Conservation (phyloP, 352 stramenopile species). For the Pelagophyceae sp. region DNA sequence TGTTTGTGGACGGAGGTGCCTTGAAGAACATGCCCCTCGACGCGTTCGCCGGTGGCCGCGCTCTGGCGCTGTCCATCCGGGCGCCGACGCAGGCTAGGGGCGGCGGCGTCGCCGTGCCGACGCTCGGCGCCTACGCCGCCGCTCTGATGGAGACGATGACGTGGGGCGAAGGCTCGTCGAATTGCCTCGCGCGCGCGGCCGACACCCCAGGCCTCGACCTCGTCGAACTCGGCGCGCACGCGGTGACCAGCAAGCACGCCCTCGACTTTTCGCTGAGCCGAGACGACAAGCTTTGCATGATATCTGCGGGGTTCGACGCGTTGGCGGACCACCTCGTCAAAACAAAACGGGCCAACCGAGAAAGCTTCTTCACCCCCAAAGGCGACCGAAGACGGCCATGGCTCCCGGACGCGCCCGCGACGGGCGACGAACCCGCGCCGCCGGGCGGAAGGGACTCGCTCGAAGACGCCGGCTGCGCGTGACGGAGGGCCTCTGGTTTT, state of each 20-base stretch:
- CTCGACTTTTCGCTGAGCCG: neutral
- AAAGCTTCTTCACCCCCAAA: no score
- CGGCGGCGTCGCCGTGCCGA: neutral
- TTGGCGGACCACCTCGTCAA: neutral
- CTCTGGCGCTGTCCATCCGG: neutral
- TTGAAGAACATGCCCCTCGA: neutral
- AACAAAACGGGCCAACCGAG: no score
- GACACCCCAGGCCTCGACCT: neutral
- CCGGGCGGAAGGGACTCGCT: no score
- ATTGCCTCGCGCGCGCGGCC: neutral
- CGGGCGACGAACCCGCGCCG: no score
- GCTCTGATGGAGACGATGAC: neutral
- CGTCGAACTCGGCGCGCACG: neutral
- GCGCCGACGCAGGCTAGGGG: neutral
- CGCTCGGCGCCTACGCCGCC: neutral
- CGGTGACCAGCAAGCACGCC: neutral
- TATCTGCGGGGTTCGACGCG: neutral
- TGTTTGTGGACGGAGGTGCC: conserved; percentile 14
- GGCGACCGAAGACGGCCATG: no score
- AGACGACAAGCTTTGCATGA: neutral
- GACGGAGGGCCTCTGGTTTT: no score
- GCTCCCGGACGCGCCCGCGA: no score
- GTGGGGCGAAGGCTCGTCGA: neutral
- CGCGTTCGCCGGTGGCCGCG: neutral
- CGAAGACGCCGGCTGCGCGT: no score